Evolutionary conservation across 2,329 filamentous ascomycete species (phyloP), one percentile per base, ranked within the genome.

Genomic region (Decorospora gaudefroyi): DNA sequence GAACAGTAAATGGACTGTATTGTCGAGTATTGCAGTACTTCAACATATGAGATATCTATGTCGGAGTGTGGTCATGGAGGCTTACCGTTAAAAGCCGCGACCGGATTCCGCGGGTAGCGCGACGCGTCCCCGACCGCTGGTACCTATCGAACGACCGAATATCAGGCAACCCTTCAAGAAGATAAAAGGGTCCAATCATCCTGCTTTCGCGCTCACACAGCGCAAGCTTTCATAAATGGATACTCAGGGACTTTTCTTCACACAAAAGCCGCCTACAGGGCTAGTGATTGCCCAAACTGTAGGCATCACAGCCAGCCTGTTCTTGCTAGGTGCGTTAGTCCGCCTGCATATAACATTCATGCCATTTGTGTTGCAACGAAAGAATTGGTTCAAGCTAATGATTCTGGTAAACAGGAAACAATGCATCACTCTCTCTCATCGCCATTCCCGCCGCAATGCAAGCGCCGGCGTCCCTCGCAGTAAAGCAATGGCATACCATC

Each of bases 401-500:
- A n/a, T n/a, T n/a, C n/a, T n/a, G n/a, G n/a, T n/a, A n/a, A n/a
- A n/a, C 9, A 49, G 46, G 46, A 33, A 32, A 19, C 23, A 45
- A 35, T 5, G 41, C 39, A 23, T 43, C 29, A 16, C 51, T 68
- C 39, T 81, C 77, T 4, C 55, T 71, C 58, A 67, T 74, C 44
- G 49, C 71, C n/a, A 59, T 80, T 2, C 81, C 81, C 1, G 73
- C 77, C 27, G 65, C 84, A 6, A 74, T 84, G 45, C 72, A 78
- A 46, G 76, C 79, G 0, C 82, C 82, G 1, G 74, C 77, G 1
- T 76, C 76, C 1, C 66, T 83, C 8, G 75, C 83, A 48, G 76
- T 79, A 21, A 72, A 71, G 26, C 81, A 84, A 67, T 85, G 80
- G 80, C 56, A 64, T 45, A 70, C 61, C 27, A 62, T 74, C 45